Conservation (phyloP, 2,329 filamentous ascomycete genomes). For the Akanthomyces dipterigenus region DNA sequence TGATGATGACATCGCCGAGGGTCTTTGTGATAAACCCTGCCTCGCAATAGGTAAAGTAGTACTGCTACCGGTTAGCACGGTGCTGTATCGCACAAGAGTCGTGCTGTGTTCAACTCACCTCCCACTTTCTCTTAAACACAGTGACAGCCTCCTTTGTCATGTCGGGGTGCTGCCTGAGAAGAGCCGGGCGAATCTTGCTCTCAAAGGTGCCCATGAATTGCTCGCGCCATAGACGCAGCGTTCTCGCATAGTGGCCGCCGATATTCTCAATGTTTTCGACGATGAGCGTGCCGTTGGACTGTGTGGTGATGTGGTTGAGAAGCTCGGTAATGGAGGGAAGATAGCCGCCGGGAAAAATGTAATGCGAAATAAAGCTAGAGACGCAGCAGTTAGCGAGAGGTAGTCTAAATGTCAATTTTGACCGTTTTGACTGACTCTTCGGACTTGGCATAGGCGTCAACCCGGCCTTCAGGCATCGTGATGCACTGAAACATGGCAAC, state of each 20-base stretch:
- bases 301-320: constrained; percentile 51
- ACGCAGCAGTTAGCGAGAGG: constrained; percentile 2
- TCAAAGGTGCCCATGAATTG: constrained; percentile 59
- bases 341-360: constrained; percentile 75
- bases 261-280: constrained; percentile 66
- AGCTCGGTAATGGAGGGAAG: constrained; percentile 53
- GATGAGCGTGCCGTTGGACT: constrained; percentile 55
- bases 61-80: constrained; percentile 31
- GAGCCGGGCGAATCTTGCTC: constrained; percentile 49
- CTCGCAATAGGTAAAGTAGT: constrained; percentile 72
- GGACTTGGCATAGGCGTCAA: constrained; percentile 57
- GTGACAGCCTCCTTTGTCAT: constrained; percentile 58
- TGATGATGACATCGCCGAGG: constrained; percentile 66
- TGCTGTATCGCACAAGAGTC: no score
- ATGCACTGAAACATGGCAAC: constrained; percentile 71
- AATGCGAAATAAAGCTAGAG: constrained; percentile 60
- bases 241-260: constrained; percentile 65
- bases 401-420: no score
- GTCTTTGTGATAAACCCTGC: constrained; percentile 67
- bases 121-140: constrained; percentile 65
- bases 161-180: constrained; percentile 49
- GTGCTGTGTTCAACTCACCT: constrained; percentile 37
- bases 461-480: constrained; percentile 65
- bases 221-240: constrained; percentile 61
- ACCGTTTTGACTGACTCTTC: constrained; percentile 45